Base-by-base conservation (phyloP, 2,329 filamentous ascomycete genomes). In the Epichloe coenophiala region DNA sequence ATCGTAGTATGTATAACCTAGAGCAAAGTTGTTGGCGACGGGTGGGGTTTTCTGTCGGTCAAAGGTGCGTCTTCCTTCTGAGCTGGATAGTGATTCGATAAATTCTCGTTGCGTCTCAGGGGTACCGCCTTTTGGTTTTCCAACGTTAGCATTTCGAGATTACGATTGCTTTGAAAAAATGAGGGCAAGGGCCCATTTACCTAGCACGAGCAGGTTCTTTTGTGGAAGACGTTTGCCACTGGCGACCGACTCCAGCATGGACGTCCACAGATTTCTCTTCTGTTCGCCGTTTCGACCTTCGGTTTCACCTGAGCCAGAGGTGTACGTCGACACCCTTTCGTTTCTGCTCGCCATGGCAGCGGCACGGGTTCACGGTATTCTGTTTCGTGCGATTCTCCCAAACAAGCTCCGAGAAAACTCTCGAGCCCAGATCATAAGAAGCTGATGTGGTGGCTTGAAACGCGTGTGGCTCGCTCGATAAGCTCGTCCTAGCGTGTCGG, bases 1-100 rank as follows among this genome's bases (percentile, higher is more conserved):
- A 68, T 96, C 88, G 65, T 94, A 88, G 69, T 95, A 96, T 49
- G 90, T 95, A 65, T 96, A 96, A 48, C 90, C 90, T 53, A 96
- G 71, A 11, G 90, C 90, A 67, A 95, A 95, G 63, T 85, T 86
- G 63, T 96, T 96, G 50, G 90, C 90, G 61, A 95, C 79, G 21
- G 88, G 88, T 2, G 88, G 84, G 54, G 78, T 77, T 65, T 79
- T 83, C 63, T 75, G 75, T 60, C 71, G 75, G 66, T 77, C 80
- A 58, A 72, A 68, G 56, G 68, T 72, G 57, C 74, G 71, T 60
- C 73, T 71, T 50, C 71, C 68, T 50, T 81, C 78, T 54, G 71
- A 71, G 57, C 69, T 73, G 44, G 77, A 76, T 31, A 81, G 65
- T 4, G 74, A 73, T 59, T 88, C 87, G 44, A 95, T 74, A 61